phyloP scores from a whole-genome alignment of 345 rosid genomes.

The Citrus cavaleriei region DNA sequence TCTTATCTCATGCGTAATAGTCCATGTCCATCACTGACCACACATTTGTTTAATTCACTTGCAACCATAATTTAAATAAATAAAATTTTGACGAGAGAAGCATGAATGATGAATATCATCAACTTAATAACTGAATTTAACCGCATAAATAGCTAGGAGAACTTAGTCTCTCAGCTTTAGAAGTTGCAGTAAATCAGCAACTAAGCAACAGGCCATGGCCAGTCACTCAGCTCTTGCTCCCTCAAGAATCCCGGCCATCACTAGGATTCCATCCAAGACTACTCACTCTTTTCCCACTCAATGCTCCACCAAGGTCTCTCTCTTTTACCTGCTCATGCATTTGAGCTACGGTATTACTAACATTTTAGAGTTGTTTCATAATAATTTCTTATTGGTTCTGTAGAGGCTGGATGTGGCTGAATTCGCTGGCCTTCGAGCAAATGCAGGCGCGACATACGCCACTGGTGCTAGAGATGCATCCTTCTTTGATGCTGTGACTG shows the following conservation, averaged over 20 bases:
- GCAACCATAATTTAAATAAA: slow-evolving; percentile 32
- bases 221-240: slow-evolving; percentile 84
- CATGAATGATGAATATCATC: background rate
- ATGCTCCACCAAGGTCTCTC: slow-evolving; percentile 66
- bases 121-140: background rate
- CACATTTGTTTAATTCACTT: slow-evolving; percentile 40
- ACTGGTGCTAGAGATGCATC: slow-evolving; percentile 48
- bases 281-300: slow-evolving; percentile 64
- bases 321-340: background rate
- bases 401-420: slow-evolving; percentile 76
- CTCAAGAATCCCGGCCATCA: slow-evolving; percentile 60
- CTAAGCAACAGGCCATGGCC: slow-evolving; percentile 52
- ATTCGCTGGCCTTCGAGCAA: slow-evolving; percentile 73
- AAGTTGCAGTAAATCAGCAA: slow-evolving; percentile 21
- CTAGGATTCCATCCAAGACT: slow-evolving; percentile 56
- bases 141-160: slow-evolving; percentile 19
- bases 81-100: background rate
- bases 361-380: background rate
- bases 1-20: slow-evolving; percentile 49
- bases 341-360: background rate
- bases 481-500: slow-evolving; percentile 67
- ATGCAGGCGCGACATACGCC: slow-evolving; percentile 31
- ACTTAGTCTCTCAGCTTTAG: slow-evolving; percentile 15
- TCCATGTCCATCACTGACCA: slow-evolving; percentile 65
- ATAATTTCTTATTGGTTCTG: slow-evolving; percentile 6